phyloP scores from a whole-genome alignment of 306 rosid species.

The Erythrophleum fordii region DNA sequence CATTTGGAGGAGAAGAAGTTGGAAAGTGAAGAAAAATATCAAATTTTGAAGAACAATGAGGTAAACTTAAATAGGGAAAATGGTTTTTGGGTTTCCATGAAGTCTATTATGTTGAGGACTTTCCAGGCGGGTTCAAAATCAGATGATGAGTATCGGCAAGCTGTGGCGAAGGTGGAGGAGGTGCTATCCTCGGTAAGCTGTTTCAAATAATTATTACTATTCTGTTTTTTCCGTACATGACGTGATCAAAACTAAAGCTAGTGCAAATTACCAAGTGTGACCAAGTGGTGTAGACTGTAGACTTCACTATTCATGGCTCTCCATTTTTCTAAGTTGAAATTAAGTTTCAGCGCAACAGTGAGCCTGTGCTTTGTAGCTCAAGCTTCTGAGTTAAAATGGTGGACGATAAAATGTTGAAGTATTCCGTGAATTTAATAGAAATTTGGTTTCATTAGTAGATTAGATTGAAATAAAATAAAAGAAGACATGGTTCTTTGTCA shows the following conservation, averaged over 20 bases:
- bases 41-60: conserved; percentile 52
- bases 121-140: conserved; percentile 51
- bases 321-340: not conserved
- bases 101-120: conserved; percentile 53
- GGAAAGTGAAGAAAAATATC: conserved; percentile 35
- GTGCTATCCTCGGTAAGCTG: conserved; percentile 69
- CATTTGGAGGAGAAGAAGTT: conserved; percentile 50
- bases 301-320: not conserved
- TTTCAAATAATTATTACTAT: not conserved
- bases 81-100: conserved; percentile 74
- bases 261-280: not conserved
- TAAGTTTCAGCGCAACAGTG: not conserved
- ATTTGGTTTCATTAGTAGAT: not conserved
- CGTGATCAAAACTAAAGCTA: not conserved
- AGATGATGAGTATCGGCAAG: conserved; percentile 62
- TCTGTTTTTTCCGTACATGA: not conserved
- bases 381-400: not conserved
- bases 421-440: not conserved
- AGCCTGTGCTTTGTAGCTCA: not conserved
- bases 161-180: conserved; percentile 73
- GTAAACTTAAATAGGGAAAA: conserved; percentile 43
- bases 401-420: not conserved
- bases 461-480: not conserved
- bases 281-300: not conserved
- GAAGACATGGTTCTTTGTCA: not conserved